phyloP scores from a whole-genome alignment of 352 stramenopile species.

The Chrysophaeum taylorii region DNA sequence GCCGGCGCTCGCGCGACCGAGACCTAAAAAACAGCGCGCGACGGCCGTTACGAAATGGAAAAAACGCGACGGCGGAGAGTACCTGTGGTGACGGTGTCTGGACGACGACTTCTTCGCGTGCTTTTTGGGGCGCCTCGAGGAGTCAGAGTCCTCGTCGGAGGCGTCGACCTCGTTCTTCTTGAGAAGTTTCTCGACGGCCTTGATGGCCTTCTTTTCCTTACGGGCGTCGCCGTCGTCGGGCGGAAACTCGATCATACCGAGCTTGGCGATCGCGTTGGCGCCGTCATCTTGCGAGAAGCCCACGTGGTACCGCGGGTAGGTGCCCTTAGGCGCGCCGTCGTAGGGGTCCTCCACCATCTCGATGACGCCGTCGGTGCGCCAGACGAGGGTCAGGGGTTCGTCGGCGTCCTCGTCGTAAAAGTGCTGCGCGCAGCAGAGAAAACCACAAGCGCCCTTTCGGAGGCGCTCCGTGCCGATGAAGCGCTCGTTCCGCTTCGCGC shows the following conservation, averaged over 20 bases:
- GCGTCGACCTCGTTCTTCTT: too few species aligned
- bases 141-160: too few species aligned
- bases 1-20: too few species aligned
- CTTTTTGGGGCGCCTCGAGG: too few species aligned
- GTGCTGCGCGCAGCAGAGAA: neutral
- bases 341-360: neutral
- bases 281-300: neutral
- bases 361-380: neutral
- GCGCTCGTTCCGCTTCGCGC: neutral
- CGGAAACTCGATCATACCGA: neutral
- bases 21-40: too few species aligned
- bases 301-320: neutral
- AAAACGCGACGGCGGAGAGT: too few species aligned
- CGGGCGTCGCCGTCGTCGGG: too few species aligned
- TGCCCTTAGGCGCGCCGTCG: constrained; percentile 7
- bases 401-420: constrained; percentile 11
- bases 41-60: too few species aligned
- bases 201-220: too few species aligned
- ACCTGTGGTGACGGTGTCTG: too few species aligned
- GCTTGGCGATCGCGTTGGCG: neutral
- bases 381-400: neutral
- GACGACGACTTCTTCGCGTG: too few species aligned
- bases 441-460: neutral
- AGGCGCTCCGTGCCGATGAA: neutral
- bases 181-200: too few species aligned